These are phyloP conservation scores for Zygnema cylindricum DNA, from an alignment of 139 green algal genomes.

Conservation along the genomic window DNA sequence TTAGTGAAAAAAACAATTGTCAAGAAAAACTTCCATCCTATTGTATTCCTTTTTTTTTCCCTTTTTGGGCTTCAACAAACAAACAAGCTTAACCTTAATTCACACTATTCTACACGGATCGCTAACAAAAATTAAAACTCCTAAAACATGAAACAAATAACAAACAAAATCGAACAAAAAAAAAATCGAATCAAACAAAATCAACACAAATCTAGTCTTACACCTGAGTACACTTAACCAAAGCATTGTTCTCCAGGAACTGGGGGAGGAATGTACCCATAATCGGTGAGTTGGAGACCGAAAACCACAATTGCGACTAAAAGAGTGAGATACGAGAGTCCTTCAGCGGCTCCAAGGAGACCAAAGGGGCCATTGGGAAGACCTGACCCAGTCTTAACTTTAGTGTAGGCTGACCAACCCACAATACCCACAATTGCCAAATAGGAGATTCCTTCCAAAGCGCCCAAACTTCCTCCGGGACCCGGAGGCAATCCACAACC, in stretches of 20 bases:
- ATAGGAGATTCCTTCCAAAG: slow-evolving; percentile 74
- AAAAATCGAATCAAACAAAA: no score
- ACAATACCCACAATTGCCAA: slow-evolving; percentile 66
- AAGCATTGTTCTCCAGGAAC: slow-evolving; percentile 61
- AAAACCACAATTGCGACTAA: slow-evolving; percentile 59
- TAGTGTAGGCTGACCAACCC: slow-evolving; percentile 50
- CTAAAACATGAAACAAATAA: no score
- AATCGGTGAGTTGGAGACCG: slow-evolving; percentile 53
- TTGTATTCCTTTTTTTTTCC: no score
- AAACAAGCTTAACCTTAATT: no score
- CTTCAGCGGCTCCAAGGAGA: slow-evolving; percentile 60
- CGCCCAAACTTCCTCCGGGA: slow-evolving; percentile 71
- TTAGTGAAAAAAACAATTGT: no score
- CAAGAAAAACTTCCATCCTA: no score
- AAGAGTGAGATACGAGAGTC: slow-evolving; percentile 59
- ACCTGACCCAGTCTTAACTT: slow-evolving; percentile 58
- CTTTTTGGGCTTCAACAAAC: no score
- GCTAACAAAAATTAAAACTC: no score
- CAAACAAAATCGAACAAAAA: no score
- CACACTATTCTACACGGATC: no score
- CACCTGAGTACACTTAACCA: no score
- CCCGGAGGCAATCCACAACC: slow-evolving; percentile 78
- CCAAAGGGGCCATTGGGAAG: slow-evolving; percentile 60
- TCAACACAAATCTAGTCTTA: no score
- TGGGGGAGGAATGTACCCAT: slow-evolving; percentile 64